Percentiles rank a stretch among this genome's conserved stretches.
phyloP scores from a whole-genome alignment of 129 eudicot species.

The Flaveria sonorensis region DNA sequence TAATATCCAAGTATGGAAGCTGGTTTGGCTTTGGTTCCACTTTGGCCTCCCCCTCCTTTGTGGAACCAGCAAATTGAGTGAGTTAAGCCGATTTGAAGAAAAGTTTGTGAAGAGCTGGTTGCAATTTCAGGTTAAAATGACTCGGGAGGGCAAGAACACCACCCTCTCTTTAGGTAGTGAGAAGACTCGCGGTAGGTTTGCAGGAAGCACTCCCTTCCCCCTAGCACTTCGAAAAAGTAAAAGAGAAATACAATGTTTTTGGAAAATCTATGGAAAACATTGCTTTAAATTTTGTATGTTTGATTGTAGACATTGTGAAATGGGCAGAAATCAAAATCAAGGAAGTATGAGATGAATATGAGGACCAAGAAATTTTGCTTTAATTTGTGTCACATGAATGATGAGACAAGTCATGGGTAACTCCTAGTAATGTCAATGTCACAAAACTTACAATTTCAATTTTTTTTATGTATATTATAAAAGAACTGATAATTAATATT shows the following conservation, averaged over 20 bases:
- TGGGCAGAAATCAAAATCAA: constrained; percentile 10
- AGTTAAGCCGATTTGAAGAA: too few relatives aligned
- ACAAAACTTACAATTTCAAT: background rate
- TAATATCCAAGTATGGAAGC: too few relatives aligned
- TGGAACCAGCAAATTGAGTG: too few relatives aligned
- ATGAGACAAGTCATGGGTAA: constrained; percentile 23
- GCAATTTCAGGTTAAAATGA: too few relatives aligned
- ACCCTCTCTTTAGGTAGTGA: too few relatives aligned
- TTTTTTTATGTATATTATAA: background rate
- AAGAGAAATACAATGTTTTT: background rate
- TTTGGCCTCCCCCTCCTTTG: too few relatives aligned
- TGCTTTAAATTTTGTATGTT: background rate
- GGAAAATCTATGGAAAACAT: background rate
- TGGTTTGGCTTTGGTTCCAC: too few relatives aligned
- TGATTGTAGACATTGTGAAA: constrained; percentile 28
- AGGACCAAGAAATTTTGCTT: constrained; percentile 11
- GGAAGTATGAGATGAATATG: constrained; percentile 31
- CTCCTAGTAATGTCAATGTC: background rate
- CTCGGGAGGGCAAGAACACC: too few relatives aligned
- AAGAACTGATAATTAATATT: too few relatives aligned
- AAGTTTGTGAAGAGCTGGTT: too few relatives aligned
- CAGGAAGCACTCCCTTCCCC: too few relatives aligned
- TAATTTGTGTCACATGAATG: constrained; percentile 19
- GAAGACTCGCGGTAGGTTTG: too few relatives aligned
- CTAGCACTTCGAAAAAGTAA: background rate